Conservation (phyloP, 176 grass and related monocot genomes). For the Rhynchospora tenuis region DNA sequence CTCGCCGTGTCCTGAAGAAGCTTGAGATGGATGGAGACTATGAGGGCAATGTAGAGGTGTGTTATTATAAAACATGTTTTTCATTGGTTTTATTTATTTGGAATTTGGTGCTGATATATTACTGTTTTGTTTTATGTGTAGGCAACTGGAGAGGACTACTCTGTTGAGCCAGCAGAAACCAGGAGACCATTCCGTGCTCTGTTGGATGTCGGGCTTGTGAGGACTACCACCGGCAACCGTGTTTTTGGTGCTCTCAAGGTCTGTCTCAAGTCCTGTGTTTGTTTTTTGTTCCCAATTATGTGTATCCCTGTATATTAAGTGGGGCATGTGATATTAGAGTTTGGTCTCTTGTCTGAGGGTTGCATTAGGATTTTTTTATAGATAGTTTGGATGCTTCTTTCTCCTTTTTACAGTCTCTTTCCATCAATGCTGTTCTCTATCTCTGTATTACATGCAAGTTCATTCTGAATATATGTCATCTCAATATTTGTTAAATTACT, state of each 20-base stretch:
- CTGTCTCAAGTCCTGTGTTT: neutral
- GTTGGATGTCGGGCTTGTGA: constrained; percentile 73
- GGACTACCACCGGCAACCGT: constrained; percentile 76
- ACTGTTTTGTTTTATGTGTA: neutral
- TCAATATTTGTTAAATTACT: no score
- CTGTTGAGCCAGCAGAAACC: constrained; percentile 64
- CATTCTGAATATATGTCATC: no score
- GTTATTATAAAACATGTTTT: neutral
- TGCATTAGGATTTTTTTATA: no score
- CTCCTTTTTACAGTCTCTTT: no score
- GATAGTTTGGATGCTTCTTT: no score
- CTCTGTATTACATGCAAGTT: no score
- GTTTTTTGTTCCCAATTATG: neutral
- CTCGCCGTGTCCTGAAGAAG: constrained; percentile 59
- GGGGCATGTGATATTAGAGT: no score
- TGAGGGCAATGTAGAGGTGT: constrained; percentile 74
- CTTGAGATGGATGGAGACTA: constrained; percentile 63
- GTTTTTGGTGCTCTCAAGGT: constrained; percentile 91
- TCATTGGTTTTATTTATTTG: neutral
- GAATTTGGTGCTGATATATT: neutral
- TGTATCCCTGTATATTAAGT: neutral
- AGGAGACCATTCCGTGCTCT: constrained; percentile 84
- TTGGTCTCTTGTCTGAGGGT: no score
- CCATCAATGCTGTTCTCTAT: no score
- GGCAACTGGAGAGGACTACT: constrained; percentile 83